These are phyloP conservation scores for Penicillium aurantiogriseum DNA, from an alignment of 2,329 filamentous ascomycete genomes.

Conservation along the genomic window DNA sequence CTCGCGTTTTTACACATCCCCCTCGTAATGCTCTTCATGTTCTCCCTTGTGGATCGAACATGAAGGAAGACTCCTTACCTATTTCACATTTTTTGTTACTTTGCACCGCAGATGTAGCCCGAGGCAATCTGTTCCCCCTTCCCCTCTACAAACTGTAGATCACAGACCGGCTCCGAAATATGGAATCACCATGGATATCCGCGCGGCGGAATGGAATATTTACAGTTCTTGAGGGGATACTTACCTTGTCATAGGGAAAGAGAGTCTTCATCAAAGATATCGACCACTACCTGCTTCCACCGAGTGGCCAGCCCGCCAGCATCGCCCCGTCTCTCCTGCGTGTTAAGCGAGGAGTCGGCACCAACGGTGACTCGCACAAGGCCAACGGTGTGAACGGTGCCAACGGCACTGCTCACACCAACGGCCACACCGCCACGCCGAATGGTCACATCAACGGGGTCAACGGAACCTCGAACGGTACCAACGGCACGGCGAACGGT, in stretches of 20 bases:
- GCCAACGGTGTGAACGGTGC: conserved; percentile 25
- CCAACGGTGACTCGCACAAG: conserved; percentile 18
- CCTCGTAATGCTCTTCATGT: neutral
- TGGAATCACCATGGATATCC: neutral
- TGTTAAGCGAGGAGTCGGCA: conserved; percentile 59
- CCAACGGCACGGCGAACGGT: conserved; percentile 12
- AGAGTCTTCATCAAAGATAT: conserved; percentile 98
- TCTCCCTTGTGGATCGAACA: conserved; percentile 4
- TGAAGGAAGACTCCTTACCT: neutral
- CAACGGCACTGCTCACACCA: conserved; percentile 16
- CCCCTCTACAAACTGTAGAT: neutral
- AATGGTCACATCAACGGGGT: conserved; percentile 14
- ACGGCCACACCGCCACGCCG: conserved; percentile 21
- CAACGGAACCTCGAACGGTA: conserved; percentile 6
- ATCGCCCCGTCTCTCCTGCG: conserved; percentile 73
- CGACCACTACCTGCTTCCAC: conserved; percentile 83
- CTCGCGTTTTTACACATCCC: conserved; percentile 19
- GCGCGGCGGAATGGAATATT: neutral
- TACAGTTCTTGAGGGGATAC: conserved; percentile 28
- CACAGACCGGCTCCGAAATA: neutral
- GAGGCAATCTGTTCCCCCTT: neutral
- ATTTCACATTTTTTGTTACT: conserved; percentile 15
- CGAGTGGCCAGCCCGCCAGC: conserved; percentile 63
- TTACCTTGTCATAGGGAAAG: conserved; percentile 66
- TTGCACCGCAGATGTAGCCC: neutral